Conservation (phyloP, 2,329 filamentous ascomycete species). For the Podosphaera leucotricha region DNA sequence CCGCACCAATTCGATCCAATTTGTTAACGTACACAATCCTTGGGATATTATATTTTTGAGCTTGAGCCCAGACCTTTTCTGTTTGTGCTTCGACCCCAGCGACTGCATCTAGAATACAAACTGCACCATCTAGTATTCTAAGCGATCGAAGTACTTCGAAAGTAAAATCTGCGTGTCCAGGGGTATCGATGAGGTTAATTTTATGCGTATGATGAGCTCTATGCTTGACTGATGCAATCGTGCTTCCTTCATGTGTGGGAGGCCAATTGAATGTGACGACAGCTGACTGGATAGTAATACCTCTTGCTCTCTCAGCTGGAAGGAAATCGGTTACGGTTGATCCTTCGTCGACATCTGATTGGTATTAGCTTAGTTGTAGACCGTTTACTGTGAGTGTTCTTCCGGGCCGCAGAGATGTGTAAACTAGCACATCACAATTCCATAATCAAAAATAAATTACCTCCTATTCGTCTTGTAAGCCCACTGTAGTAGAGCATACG, state of each 20-base stretch:
- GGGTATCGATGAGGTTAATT: slow-evolving; percentile 86
- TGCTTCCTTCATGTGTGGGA: slow-evolving; percentile 18
- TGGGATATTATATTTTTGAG: slow-evolving; percentile 65
- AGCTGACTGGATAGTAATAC: slow-evolving; percentile 94
- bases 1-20: slow-evolving; percentile 58
- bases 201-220: slow-evolving; percentile 37
- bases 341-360: slow-evolving; percentile 68
- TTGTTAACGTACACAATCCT: slow-evolving; percentile 68
- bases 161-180: slow-evolving; percentile 89
- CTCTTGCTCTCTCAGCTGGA: slow-evolving; percentile 70
- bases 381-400: neutral
- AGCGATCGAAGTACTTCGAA: slow-evolving; percentile 88
- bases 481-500: slow-evolving; percentile 97
- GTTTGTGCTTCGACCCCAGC: slow-evolving; percentile 93
- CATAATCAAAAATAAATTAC: slow-evolving; percentile 16
- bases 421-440: neutral
- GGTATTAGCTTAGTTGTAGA: neutral
- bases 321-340: slow-evolving; percentile 96
- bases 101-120: slow-evolving; percentile 83
- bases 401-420: neutral
- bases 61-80: slow-evolving; percentile 85
- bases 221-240: slow-evolving; percentile 8
- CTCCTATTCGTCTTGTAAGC: slow-evolving; percentile 63
- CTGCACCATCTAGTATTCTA: slow-evolving; percentile 65
- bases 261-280: slow-evolving; percentile 94